Evolutionary conservation across 2,329 filamentous ascomycete genomes (phyloP).

Genomic region (Cordyceps militaris): DNA sequence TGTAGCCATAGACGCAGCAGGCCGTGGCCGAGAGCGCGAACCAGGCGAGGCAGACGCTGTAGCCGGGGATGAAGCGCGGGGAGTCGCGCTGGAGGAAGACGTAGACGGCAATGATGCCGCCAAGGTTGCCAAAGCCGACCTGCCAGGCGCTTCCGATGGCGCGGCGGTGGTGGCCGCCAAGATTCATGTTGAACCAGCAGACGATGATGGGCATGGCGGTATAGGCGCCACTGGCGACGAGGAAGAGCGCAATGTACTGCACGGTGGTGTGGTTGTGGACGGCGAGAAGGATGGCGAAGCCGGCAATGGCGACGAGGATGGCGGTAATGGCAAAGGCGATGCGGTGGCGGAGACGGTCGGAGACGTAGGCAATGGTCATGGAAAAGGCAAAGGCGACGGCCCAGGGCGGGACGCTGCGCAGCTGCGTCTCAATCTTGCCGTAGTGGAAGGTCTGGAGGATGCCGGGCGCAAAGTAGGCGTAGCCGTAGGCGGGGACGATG

Average conservation of each 20-base stretch:
- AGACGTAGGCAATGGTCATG: conserved; percentile 65
- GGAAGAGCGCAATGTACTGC: conserved; percentile 74
- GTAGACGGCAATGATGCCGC: conserved; percentile 71
- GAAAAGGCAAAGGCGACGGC: conserved; percentile 69
- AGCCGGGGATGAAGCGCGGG: conserved; percentile 64
- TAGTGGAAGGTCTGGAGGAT: conserved; percentile 65
- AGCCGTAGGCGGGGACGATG: conserved; percentile 70
- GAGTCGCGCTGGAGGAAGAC: conserved; percentile 60
- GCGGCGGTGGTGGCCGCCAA: conserved; percentile 64
- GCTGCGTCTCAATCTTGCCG: conserved; percentile 48
- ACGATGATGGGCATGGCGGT: conserved; percentile 84
- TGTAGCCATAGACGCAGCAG: conserved; percentile 52
- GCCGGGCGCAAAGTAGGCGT: conserved; percentile 68
- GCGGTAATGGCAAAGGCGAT: conserved; percentile 66
- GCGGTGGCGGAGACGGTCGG: conserved; percentile 66
- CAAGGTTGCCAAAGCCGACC: conserved; percentile 71
- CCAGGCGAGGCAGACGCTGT: conserved; percentile 71
- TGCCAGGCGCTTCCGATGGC: conserved; percentile 70
- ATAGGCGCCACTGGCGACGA: conserved; percentile 74
- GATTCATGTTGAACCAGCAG: conserved; percentile 78
- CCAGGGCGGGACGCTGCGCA: conserved; percentile 53
- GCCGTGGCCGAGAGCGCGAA: conserved; percentile 57
- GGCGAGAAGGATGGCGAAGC: conserved; percentile 67
- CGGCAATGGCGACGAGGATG: conserved; percentile 64
- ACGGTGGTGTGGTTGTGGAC: conserved; percentile 60